Base-by-base conservation (phyloP, 305 asterid species). In the Coffea humblotiana region DNA sequence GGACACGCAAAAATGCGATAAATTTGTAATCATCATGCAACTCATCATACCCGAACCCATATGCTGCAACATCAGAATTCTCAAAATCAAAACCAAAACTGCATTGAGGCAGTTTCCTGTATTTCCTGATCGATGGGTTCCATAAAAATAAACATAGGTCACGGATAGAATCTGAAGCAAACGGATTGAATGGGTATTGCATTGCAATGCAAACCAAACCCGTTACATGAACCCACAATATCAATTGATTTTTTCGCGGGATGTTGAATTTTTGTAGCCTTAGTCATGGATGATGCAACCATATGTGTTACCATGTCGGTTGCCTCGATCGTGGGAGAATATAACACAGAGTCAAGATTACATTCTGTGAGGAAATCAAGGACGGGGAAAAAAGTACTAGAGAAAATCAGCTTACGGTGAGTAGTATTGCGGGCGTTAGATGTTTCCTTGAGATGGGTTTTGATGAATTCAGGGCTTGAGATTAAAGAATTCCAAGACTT, bases 381-480 rank as follows among this genome's bases (percentile, higher is more conserved):
- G 12, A 14, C 12, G 0, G 14, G 15, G 14, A 1, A 49, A 9
- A 12, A 13, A 13, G 14, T 8, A 49, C 15, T 49, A 49, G 54
- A 10, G 54, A 49, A 49, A 14, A 49, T 49, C 14, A 49, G 54
- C 54, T 49, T n/a, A 25, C 27, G 32, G 37, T 10, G 4, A 21
- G 82, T 51, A 0, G 78, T 43, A 79, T 71, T 23, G 8, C 51
- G 32, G 15, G 77, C 43, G 4, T 40, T 40, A 40, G 43, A 40
- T 40, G 43, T 40, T 40, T 40, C 58, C 21, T 80, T 64, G 66
- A 87, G 81, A 23, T 89, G 90, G 74, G 79, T 18, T 54, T 16
- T 54, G 19, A 54, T 54, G 8, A 54, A 54, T 54, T 54, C 19
- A 14, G 61, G 61, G 61, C 61, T 54, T 54, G 23, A 15, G 61